Conservation (phyloP, 2,329 filamentous ascomycete species). For the Plenodomus tracheiphilus region DNA sequence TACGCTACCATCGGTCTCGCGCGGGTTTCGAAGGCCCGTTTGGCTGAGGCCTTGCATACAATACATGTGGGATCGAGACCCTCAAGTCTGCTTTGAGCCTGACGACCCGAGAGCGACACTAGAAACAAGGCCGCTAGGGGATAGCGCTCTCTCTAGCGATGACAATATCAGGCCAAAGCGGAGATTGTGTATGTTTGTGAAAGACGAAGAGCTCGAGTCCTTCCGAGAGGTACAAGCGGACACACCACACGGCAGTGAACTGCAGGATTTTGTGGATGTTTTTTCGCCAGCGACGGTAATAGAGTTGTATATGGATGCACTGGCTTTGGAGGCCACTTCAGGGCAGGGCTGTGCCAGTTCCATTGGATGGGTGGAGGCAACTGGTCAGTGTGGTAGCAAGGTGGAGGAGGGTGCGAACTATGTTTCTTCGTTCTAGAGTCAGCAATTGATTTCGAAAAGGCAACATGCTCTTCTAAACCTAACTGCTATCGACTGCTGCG, state of each 20-base stretch:
- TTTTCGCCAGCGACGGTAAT: slow-evolving; percentile 7
- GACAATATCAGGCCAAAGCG: slow-evolving; percentile 13
- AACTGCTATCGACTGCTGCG: too few species aligned
- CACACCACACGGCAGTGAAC: slow-evolving; percentile 29
- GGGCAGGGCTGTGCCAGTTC: background rate
- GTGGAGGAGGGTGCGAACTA: background rate
- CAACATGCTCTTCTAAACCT: too few species aligned
- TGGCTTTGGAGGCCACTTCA: background rate
- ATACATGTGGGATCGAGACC: slow-evolving; percentile 12
- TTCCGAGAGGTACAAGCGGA: slow-evolving; percentile 20
- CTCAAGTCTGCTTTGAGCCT: background rate
- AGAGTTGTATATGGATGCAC: slow-evolving; percentile 8
- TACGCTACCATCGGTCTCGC: slow-evolving; percentile 2
- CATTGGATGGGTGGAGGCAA: background rate
- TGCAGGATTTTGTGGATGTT: slow-evolving; percentile 19
- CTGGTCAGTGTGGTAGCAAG: background rate
- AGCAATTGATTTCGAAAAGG: too few species aligned
- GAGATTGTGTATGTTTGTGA: slow-evolving; percentile 24
- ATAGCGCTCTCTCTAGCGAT: background rate
- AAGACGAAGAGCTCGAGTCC: slow-evolving; percentile 24
- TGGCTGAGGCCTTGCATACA: slow-evolving; percentile 21
- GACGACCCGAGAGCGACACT: background rate
- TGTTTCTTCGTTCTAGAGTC: background rate
- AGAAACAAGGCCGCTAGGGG: background rate
- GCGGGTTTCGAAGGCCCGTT: slow-evolving; percentile 8